Evolutionary conservation across 2,329 filamentous ascomycete genomes (phyloP).

Genomic region (Hypoxylon sp.): DNA sequence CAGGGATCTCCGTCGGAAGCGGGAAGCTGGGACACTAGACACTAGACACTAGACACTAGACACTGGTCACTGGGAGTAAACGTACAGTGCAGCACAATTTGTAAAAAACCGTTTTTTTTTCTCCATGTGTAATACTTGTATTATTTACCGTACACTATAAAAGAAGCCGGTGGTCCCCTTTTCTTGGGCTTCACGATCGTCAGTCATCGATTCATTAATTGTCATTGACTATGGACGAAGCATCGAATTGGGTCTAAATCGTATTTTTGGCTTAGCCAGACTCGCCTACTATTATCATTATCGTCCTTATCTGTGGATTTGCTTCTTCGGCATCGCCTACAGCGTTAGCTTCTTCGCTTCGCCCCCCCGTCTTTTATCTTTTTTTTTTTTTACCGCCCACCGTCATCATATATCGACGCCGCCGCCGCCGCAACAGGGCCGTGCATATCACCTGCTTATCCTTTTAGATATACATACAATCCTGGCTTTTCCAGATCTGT

Average conservation of each 20-base stretch:
- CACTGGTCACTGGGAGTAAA: conserved; percentile 2
- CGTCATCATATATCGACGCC: conserved; percentile 38
- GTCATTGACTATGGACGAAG: conserved; percentile 36
- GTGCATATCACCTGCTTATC: conserved; percentile 32
- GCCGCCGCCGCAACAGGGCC: conserved; percentile 33
- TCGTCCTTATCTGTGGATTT: conserved; percentile 40
- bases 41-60: too few relatives aligned
- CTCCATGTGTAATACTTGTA: conserved; percentile 39
- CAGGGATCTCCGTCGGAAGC: conserved; percentile 36
- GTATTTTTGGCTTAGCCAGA: conserved; percentile 21
- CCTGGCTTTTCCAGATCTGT: conserved; percentile 19
- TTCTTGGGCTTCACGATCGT: conserved; percentile 44
- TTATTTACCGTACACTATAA: conserved; percentile 36
- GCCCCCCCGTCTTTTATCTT: conserved; percentile 29
- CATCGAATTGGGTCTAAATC: conserved; percentile 34
- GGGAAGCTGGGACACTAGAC: conserved; percentile 10
- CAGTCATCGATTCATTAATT: conserved; percentile 39
- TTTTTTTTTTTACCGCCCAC: conserved; percentile 15
- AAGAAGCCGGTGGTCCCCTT: conserved; percentile 36
- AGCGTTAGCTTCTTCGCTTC: conserved; percentile 25
- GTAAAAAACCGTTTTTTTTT: conserved; percentile 27
- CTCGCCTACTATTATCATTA: conserved; percentile 19
- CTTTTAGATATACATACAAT: conserved; percentile 8
- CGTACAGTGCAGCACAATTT: conserved; percentile 26
- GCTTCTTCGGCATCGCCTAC: conserved; percentile 35